Base-by-base conservation (phyloP, 768 basidiomycete genomes). In the Leccinum disarticulatum region DNA sequence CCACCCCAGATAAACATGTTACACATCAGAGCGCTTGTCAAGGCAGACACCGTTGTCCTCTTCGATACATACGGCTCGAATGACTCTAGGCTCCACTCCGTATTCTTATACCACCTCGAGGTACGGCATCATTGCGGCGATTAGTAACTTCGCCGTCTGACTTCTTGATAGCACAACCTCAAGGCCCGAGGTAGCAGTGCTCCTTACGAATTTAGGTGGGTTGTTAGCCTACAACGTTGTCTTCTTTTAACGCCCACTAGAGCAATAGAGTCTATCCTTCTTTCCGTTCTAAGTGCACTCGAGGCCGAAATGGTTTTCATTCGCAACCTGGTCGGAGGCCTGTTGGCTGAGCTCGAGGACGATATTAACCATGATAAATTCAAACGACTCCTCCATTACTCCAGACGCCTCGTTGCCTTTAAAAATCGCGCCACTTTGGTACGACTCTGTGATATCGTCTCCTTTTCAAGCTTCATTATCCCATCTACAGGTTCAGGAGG, bases 271-370 rank as follows among this genome's bases (percentile, higher is more conserved):
- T 95, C 95, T 1, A 87, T 97, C 58, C 79, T 98, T 47, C 83
- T 96, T 46, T 96, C 94, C 43, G 93, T 96, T 10, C 77, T 95
- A 58, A 91, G 90, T 64, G 95, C 96, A 5, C 79, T 98, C 25
- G 96, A 98, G 76, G 93, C 94, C 33, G 96, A 98, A 76, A 91
- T 98, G 90, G 89, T 89, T 14, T 95, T 95, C 70, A 92, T 94
- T 54, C 87, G 95, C 35, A 89, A 90, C 62, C 85, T 97, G 38
- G 91, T 98, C 54, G 91, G 91, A 55, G 90, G 93, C 4, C 79
- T 98, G 10, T 79, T 98, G 31, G 91, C 91, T 17, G 95, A 96
- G 73, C 82, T 98, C 54, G 96, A 98, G 70, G 93, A 94, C 60
- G 90, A 95, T 68, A 97, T 98, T 66, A 93, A 96, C 70, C 88